Evolutionary conservation across 805 yeast species (phyloP).

Genomic region (Candida nanaspora): DNA sequence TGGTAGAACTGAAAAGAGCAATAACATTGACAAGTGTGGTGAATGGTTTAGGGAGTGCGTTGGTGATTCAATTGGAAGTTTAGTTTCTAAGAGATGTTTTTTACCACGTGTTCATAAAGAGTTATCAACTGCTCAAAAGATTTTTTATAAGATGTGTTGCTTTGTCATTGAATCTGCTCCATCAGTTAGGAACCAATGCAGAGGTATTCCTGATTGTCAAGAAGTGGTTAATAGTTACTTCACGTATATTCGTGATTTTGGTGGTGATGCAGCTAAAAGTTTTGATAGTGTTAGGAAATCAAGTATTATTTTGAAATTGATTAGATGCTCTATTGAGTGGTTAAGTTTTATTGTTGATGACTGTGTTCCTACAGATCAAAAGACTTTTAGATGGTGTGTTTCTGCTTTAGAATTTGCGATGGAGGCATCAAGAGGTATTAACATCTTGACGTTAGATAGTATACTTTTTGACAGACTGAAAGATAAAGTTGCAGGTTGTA

Average conservation of each 20-base stretch:
- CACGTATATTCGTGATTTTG: constrained; percentile 74
- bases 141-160: constrained; percentile 61
- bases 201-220: constrained; percentile 55
- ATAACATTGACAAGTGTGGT: constrained; percentile 46
- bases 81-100: constrained; percentile 63
- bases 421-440: constrained; percentile 88
- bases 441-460: constrained; percentile 72
- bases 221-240: constrained; percentile 71
- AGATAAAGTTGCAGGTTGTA: constrained; percentile 85
- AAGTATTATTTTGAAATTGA: constrained; percentile 60
- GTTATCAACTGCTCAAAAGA: constrained; percentile 54
- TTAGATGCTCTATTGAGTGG: constrained; percentile 82
- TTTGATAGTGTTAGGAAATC: constrained; percentile 63
- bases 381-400: constrained; percentile 94
- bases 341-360: constrained; percentile 89
- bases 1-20: constrained; percentile 59
- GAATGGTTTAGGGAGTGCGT: constrained; percentile 51
- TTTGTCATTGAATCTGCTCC: constrained; percentile 57
- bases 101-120: constrained; percentile 68
- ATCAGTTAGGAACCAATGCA: constrained; percentile 44
- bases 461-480: constrained; percentile 68
- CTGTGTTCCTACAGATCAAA: constrained; percentile 85
- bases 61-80: constrained; percentile 43
- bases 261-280: constrained; percentile 59
- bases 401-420: constrained; percentile 92